Evolutionary conservation across 768 basidiomycete genomes (phyloP).

Genomic region (Trametopsis cervina): DNA sequence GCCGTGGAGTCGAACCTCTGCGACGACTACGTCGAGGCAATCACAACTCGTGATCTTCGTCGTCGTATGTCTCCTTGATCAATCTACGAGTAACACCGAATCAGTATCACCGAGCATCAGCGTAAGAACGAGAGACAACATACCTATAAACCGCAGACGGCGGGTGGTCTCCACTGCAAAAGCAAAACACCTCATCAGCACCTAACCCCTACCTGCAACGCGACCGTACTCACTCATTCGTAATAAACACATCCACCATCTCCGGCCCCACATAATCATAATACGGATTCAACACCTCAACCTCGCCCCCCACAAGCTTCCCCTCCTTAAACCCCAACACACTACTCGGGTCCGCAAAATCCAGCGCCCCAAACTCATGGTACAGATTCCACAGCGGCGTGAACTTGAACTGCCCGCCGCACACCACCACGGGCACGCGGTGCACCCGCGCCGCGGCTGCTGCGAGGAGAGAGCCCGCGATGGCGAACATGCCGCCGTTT

Average conservation of each 20-base stretch:
- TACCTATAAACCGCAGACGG: slow-evolving; percentile 89
- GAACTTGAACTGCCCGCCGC: slow-evolving; percentile 94
- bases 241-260: slow-evolving; percentile 88
- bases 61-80: slow-evolving; percentile 92
- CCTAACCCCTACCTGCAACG: background rate
- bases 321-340: slow-evolving; percentile 73
- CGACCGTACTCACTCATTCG: slow-evolving; percentile 76
- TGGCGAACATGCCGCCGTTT: slow-evolving; percentile 92
- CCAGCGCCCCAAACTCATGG: slow-evolving; percentile 78
- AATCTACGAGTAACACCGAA: slow-evolving; percentile 36
- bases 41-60: slow-evolving; percentile 83
- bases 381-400: slow-evolving; percentile 88
- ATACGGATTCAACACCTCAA: slow-evolving; percentile 92
- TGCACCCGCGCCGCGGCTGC: slow-evolving; percentile 86
- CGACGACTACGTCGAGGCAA: background rate
- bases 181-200: slow-evolving; percentile 5
- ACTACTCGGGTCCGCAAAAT: slow-evolving; percentile 66
- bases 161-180: slow-evolving; percentile 84
- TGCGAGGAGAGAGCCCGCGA: slow-evolving; percentile 77
- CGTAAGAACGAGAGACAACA: slow-evolving; percentile 15
- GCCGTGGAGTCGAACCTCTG: no score
- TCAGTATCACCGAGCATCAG: slow-evolving; percentile 8
- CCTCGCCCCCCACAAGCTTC: slow-evolving; percentile 64
- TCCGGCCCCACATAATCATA: slow-evolving; percentile 95
- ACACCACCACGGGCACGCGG: slow-evolving; percentile 88